Conservation (phyloP, 1,284 basidiomycete genomes). For the Inonotus hispidus region DNA sequence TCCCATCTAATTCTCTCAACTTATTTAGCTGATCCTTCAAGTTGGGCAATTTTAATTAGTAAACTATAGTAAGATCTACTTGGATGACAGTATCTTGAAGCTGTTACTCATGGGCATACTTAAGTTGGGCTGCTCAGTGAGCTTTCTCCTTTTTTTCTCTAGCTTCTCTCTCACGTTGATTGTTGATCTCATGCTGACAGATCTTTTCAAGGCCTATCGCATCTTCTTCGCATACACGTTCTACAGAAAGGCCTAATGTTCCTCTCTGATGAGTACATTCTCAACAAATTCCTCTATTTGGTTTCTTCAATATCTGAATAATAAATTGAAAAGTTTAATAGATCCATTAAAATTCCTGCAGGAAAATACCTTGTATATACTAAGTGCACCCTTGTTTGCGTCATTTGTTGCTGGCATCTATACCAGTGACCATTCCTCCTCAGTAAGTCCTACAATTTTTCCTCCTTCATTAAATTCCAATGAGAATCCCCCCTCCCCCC, state of each 20-base stretch:
- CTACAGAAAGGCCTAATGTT: neutral
- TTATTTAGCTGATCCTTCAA: too few species aligned
- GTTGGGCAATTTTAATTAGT: too few species aligned
- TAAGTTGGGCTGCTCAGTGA: too few species aligned
- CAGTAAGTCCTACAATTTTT: neutral
- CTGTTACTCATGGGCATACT: too few species aligned
- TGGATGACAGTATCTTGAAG: too few species aligned
- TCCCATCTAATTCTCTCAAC: too few species aligned
- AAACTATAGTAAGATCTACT: too few species aligned
- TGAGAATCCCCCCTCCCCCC: neutral
- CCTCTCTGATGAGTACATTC: neutral
- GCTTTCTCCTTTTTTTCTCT: too few species aligned
- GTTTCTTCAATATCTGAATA: neutral
- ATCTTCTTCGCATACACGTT: too few species aligned
- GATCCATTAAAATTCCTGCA: neutral
- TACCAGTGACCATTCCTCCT: neutral
- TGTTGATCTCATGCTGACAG: too few species aligned
- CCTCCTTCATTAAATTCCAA: neutral
- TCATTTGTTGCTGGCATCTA: constrained; percentile 11
- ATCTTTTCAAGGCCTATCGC: too few species aligned
- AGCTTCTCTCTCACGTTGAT: too few species aligned
- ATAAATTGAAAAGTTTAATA: neutral
- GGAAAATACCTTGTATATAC: neutral
- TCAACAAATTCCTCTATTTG: neutral
- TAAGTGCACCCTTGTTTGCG: constrained; percentile 5